Evolutionary conservation across 1,284 basidiomycete species (phyloP).

Genomic region (Ganoderma lucidum): DNA sequence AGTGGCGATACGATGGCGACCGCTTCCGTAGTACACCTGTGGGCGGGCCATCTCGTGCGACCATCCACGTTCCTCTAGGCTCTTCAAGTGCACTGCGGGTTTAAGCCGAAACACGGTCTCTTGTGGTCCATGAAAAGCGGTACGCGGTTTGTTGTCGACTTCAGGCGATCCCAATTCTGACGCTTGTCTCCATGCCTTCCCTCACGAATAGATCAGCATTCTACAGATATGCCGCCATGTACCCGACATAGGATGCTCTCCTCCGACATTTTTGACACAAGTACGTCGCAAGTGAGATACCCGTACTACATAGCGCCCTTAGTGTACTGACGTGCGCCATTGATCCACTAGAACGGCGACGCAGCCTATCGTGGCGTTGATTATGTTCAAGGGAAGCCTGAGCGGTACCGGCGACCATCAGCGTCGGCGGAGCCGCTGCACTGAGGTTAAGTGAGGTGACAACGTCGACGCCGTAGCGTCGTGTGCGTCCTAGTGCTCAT

Average conservation of each 20-base stretch:
- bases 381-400: slow-evolving; percentile 46
- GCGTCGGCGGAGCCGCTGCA: slow-evolving; percentile 11
- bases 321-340: slow-evolving; percentile 36
- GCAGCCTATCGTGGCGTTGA: slow-evolving; percentile 41
- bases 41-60: no score
- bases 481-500: background rate
- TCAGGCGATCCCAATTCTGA: slow-evolving; percentile 72
- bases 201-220: slow-evolving; percentile 44
- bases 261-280: slow-evolving; percentile 39
- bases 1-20: no score
- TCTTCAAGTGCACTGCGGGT: no score
- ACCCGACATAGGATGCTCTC: slow-evolving; percentile 39
- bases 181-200: slow-evolving; percentile 26
- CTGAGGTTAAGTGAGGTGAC: slow-evolving; percentile 39
- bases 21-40: no score
- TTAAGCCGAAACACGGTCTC: background rate
- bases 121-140: background rate
- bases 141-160: slow-evolving; percentile 52
- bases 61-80: no score
- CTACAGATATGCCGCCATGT: slow-evolving; percentile 45
- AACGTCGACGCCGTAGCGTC: background rate
- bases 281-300: slow-evolving; percentile 30
- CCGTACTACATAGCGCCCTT: slow-evolving; percentile 40
- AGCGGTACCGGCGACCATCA: slow-evolving; percentile 41
- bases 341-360: slow-evolving; percentile 29